Evolutionary conservation across 129 eudicot species (phyloP), one percentile per base, ranked within the genome.

Genomic region (Pseudognaphalium luteoalbum): DNA sequence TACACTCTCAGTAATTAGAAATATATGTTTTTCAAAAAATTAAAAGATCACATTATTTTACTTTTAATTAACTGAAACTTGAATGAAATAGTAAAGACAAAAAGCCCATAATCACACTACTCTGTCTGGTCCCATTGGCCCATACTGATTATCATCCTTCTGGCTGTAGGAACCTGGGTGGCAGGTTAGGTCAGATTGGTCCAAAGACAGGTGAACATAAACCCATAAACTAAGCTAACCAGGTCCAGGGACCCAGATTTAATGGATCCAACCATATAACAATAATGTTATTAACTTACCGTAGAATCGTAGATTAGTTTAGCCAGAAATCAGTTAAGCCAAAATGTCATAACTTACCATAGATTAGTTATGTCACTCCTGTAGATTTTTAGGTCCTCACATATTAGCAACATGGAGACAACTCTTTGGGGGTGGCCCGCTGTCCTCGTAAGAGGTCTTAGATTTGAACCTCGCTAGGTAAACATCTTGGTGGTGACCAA

Each of bases 161-260:
- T 78, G 65, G 71, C 63, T 70, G 65, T 44, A 70, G 65, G 71
- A 78, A 78, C 76, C 70, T 78, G 76, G 76, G 76, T 68, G 76
- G 81, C 60, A 78, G 76, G 81, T 54, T 42, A 77, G 57, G 77
- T 59, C 68, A 73, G 32, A 22, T n/a, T 78, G 81, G 76, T 69
- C 76, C 35, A 32, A 58, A 42, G 69, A 29, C 70, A 77, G 75
- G 81, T 77, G 59, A 35, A 50, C 62, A 68, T 42, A 33, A 68
- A 68, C 66, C 17, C 81, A 69, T 30, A 28, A 69, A 58, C 51
- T 34, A 17, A 42, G 32, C 37, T 28, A 37, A 39, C 47, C 50
- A 20, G 71, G 44, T 20, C 71, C 71, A 33, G 10, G 66, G 34
- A 60, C 66, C 66, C 4, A 17, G 66, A 15, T 60, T 60, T 60